Conservation (phyloP, 345 rosid genomes). For the Ceriops decandra region DNA sequence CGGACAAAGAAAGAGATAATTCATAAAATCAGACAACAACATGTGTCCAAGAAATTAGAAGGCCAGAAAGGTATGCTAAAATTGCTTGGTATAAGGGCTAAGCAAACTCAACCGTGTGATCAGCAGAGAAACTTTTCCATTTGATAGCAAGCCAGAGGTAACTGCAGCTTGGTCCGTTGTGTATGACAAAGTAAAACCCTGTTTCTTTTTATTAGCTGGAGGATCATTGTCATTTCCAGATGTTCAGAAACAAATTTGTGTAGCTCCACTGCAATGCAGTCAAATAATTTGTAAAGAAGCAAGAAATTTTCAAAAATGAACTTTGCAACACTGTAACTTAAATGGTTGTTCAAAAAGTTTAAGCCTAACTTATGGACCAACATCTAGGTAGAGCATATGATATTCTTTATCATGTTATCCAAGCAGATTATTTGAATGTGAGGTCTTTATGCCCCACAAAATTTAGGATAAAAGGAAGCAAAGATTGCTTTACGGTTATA, state of each 20-base stretch:
- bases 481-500: neutral
- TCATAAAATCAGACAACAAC: neutral
- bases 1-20: neutral
- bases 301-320: neutral
- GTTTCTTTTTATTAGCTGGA: conserved; percentile 22
- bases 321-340: neutral
- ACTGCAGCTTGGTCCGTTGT: conserved; percentile 32
- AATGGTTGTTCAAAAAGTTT: neutral
- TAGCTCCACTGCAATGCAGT: conserved; percentile 42
- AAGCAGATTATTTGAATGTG: no score
- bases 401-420: no score
- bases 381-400: no score
- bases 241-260: conserved; percentile 40
- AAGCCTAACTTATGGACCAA: no score
- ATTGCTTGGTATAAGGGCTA: neutral
- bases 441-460: no score
- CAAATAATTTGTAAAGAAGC: conserved; percentile 37
- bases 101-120: conserved; percentile 34
- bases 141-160: conserved; percentile 33
- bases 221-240: conserved; percentile 23
- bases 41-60: neutral
- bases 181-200: conserved; percentile 48
- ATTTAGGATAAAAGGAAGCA: no score
- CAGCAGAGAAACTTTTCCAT: conserved; percentile 40
- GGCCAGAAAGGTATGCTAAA: no score